A percentile compares a stretch with the other conserved stretches of the same genome.
Evolutionary conservation across 345 rosid genomes (phyloP).

Genomic region (Acer campestre): DNA sequence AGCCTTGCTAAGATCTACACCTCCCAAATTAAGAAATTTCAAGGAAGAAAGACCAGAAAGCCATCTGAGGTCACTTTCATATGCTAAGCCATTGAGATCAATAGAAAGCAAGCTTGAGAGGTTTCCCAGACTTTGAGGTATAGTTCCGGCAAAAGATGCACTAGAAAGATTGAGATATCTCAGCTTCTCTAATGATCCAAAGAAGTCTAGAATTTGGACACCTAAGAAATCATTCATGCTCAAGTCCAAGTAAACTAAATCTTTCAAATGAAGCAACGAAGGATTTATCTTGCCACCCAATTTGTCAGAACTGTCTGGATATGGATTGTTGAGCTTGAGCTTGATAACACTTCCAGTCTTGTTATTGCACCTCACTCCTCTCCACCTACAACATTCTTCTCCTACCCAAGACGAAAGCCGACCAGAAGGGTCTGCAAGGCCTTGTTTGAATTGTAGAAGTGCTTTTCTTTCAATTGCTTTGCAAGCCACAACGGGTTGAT

Average conservation of each 20-base stretch:
- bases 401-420: slow-evolving; percentile 49
- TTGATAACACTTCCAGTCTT: slow-evolving; percentile 33
- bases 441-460: slow-evolving; percentile 41
- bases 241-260: slow-evolving; percentile 20
- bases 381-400: slow-evolving; percentile 54
- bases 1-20: slow-evolving; percentile 21
- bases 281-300: slow-evolving; percentile 14
- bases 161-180: slow-evolving; percentile 32
- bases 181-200: slow-evolving; percentile 19
- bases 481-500: neutral
- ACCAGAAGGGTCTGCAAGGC: slow-evolving; percentile 39
- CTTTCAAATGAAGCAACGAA: slow-evolving; percentile 11
- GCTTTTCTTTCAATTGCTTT: slow-evolving; percentile 35
- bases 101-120: no score
- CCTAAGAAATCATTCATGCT: slow-evolving; percentile 27
- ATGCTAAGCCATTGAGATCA: no score
- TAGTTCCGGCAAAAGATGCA: slow-evolving; percentile 3
- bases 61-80: slow-evolving; percentile 20
- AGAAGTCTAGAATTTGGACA: slow-evolving; percentile 10
- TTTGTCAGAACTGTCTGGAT: neutral
- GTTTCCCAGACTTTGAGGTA: no score
- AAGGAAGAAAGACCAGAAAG: slow-evolving; percentile 21
- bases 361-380: slow-evolving; percentile 37
- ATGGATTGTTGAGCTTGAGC: slow-evolving; percentile 40
- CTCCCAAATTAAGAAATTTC: slow-evolving; percentile 26